Percentiles rank a stretch among this genome's conserved stretches.
Evolutionary conservation across 306 rosid species (phyloP).

Genomic region (Lathyrus sativus): DNA sequence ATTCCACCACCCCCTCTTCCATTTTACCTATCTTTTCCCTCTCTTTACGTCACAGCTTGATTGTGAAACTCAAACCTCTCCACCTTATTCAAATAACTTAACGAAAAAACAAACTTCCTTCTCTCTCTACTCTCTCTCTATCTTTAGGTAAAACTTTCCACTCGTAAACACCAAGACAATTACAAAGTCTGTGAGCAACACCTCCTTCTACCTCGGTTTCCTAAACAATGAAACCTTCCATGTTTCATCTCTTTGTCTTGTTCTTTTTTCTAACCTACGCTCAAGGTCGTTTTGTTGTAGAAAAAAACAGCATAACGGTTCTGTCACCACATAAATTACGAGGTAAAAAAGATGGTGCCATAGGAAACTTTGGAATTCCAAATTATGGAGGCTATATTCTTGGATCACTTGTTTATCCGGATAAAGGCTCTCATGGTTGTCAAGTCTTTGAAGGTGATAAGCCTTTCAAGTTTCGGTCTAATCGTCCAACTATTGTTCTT

Average conservation of each 20-base stretch:
- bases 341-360: conserved; percentile 65
- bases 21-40: conserved; percentile 46
- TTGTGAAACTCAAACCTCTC: conserved; percentile 46
- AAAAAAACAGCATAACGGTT: conserved; percentile 68
- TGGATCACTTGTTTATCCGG: conserved; percentile 74
- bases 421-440: conserved; percentile 55
- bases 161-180: conserved; percentile 42
- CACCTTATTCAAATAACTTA: conserved; percentile 32
- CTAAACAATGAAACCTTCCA: conserved; percentile 13
- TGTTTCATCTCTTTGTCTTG: conserved; percentile 34
- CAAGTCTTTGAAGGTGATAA: conserved; percentile 67
- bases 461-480: conserved; percentile 53
- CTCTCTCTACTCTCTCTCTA: conserved; percentile 27
- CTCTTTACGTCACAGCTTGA: conserved; percentile 61
- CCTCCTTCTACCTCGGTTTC: conserved; percentile 7
- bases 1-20: conserved; percentile 46
- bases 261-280: conserved; percentile 33
- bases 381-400: conserved; percentile 82
- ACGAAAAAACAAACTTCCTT: conserved; percentile 13
- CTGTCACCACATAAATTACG: conserved; percentile 55
- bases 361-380: conserved; percentile 89
- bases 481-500: conserved; percentile 62
- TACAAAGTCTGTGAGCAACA: conserved; percentile 37
- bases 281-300: conserved; percentile 71
- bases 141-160: conserved; percentile 8